These are phyloP conservation scores for Blastobotrys aristatus DNA, from an alignment of 1,139 yeast genomes.

Conservation along the genomic window DNA sequence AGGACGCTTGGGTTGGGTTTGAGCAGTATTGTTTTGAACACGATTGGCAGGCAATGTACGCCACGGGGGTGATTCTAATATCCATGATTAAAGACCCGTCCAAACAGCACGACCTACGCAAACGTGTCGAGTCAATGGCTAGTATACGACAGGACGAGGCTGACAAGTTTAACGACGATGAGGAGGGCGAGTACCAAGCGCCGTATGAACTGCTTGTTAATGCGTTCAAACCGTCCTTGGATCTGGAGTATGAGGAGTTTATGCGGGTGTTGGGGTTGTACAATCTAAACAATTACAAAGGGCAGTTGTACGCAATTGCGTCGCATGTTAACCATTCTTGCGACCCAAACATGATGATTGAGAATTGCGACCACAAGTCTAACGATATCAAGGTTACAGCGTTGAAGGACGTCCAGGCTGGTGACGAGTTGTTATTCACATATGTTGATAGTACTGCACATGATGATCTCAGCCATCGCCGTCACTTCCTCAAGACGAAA, in stretches of 20 bases:
- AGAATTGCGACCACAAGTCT: constrained; percentile 33
- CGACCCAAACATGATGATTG: constrained; percentile 62
- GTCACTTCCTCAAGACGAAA: constrained; percentile 61
- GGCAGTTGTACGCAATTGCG: constrained; percentile 55
- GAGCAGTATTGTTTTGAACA: constrained; percentile 61
- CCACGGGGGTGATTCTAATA: constrained; percentile 56
- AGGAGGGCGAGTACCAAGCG: constrained; percentile 54
- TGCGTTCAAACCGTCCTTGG: constrained; percentile 34
- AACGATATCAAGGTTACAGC: constrained; percentile 57
- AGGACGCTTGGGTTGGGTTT: constrained; percentile 49
- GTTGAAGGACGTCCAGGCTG: constrained; percentile 50
- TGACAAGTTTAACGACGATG: constrained; percentile 23
- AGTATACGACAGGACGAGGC: constrained; percentile 63
- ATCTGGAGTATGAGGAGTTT: constrained; percentile 50
- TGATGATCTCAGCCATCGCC: constrained; percentile 59
- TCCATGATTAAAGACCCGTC: constrained; percentile 44
- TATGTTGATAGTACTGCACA: constrained; percentile 56
- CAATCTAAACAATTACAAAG: constrained; percentile 60
- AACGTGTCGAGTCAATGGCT: constrained; percentile 55
- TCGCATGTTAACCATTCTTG: constrained; percentile 77
- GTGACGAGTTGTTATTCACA: constrained; percentile 64
- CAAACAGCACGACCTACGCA: constrained; percentile 31
- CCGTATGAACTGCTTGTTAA: constrained; percentile 43
- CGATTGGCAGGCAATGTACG: constrained; percentile 66
- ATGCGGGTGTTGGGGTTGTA: constrained; percentile 63